Base-by-base conservation (phyloP, 1,139 yeast species). In the Blastobotrys aristatus region DNA sequence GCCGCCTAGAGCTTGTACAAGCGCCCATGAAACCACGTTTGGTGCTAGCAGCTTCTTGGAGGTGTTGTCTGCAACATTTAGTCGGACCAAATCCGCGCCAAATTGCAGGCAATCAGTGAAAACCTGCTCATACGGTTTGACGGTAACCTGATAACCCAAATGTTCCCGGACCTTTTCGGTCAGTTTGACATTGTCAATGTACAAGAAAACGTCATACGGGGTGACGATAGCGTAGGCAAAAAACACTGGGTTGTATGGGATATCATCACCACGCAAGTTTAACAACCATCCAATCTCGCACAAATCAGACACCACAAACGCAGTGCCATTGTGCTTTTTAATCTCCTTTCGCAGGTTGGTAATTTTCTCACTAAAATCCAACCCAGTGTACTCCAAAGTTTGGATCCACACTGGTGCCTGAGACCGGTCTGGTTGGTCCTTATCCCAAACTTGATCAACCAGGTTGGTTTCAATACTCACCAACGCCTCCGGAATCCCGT, bases 271-370 rank as follows among this genome's bases (percentile, higher is more conserved):
- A 58, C 97, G 77, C 55, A 92, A 72, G 61, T 92, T 92, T 62
- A 89, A 76, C 49, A 89, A 69, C 97, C 97, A 90, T 7, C 97
- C 95, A 52, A 90, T 77, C 61, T 92, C 96, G 68, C 92, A 98
- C 52, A 88, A 70, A 0, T 96, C 85, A 39, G 83, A 75, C 7
- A 88, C 72, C 5, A 86, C 77, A 53, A 87, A 63, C 1, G 70
- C 73, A 24, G 61, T 56, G 11, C 70, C 76, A 49, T 71, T 67
- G 35, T 71, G 70, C 26, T 71, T 65, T 32, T 69, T 68, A 44
- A 80, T 66, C n/a, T 62, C 59, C n/a, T 65, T 60, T 31, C 74
- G 66, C 21, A 84, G 69, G 46, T 71, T 71, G 5, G 60, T 61
- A 36, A 84, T 59, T 59, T 77, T 77, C 7, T 66, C 66, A 17